A percentile compares a stretch with the other conserved stretches of the same genome.
Evolutionary conservation across 768 basidiomycete species (phyloP).

Genomic region (Leccinum disarticulatum): DNA sequence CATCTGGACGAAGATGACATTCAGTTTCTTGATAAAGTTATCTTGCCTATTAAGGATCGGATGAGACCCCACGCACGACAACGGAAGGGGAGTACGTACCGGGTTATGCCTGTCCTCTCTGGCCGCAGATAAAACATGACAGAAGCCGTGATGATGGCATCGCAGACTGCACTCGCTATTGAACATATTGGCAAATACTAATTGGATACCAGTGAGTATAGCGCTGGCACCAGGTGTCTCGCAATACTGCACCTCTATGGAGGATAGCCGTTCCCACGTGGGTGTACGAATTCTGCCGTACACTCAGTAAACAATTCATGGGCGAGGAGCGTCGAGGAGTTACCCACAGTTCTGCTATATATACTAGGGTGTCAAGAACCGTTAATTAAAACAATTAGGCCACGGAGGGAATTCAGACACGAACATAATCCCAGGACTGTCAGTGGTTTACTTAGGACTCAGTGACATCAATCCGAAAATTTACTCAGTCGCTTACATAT

Average conservation of each 20-base stretch:
- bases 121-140: slow-evolving; percentile 17
- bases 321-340: neutral
- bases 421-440: slow-evolving; percentile 18
- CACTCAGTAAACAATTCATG: neutral
- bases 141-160: slow-evolving; percentile 18
- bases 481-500: slow-evolving; percentile 8
- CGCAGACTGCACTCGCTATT: slow-evolving; percentile 25
- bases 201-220: neutral
- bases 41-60: neutral
- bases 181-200: slow-evolving; percentile 12
- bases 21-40: slow-evolving; percentile 15
- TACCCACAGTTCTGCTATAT: slow-evolving; percentile 7
- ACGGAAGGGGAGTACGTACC: slow-evolving; percentile 5
- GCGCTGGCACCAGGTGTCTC: neutral
- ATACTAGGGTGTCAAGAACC: slow-evolving; percentile 1
- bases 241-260: slow-evolving; percentile 3
- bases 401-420: neutral
- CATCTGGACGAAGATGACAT: slow-evolving; percentile 18
- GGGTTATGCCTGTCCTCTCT: slow-evolving; percentile 5
- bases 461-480: neutral
- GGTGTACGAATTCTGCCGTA: slow-evolving; percentile 10
- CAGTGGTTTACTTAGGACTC: neutral
- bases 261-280: slow-evolving; percentile 4
- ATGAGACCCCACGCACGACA: neutral
- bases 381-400: neutral